phyloP scores from a whole-genome alignment of 2,329 filamentous ascomycete species.

The Pseudogymnoascus sp. region DNA sequence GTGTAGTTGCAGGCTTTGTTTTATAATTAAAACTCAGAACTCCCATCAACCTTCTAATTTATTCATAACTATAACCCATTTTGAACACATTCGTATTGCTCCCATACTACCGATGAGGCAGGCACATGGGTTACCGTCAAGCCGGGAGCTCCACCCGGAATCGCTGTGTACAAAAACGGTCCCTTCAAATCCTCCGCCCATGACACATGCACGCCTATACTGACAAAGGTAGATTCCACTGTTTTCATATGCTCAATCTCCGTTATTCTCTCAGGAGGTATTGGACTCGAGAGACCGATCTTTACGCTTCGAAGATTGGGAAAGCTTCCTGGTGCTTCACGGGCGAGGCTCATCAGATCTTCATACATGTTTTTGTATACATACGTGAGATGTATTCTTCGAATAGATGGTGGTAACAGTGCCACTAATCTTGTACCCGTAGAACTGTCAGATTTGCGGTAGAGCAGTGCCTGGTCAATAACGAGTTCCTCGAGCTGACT shows the following conservation, averaged over 20 bases:
- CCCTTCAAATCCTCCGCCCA: not conserved
- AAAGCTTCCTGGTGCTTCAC: not conserved
- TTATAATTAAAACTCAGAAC: no score
- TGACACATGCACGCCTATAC: not conserved
- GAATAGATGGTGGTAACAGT: not conserved
- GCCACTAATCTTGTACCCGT: not conserved
- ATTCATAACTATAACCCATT: no score
- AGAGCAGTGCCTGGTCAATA: not conserved
- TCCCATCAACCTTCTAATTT: no score
- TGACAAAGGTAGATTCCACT: not conserved
- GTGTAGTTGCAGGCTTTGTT: no score
- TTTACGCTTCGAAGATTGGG: not conserved
- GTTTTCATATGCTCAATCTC: not conserved
- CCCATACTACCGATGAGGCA: not conserved
- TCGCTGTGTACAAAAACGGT: not conserved
- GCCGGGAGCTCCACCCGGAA: not conserved
- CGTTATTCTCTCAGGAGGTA: not conserved
- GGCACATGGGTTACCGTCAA: not conserved
- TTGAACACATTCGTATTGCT: no score
- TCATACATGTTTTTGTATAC: not conserved
- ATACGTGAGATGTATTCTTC: not conserved
- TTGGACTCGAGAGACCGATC: not conserved
- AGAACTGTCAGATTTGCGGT: not conserved
- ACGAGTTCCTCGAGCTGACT: not conserved
- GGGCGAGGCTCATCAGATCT: not conserved